Evolutionary conservation across 192 early-diverging fungal genomes (phyloP), one percentile per base, ranked within the genome.

Genomic region (Entomortierella chlamydospora): DNA sequence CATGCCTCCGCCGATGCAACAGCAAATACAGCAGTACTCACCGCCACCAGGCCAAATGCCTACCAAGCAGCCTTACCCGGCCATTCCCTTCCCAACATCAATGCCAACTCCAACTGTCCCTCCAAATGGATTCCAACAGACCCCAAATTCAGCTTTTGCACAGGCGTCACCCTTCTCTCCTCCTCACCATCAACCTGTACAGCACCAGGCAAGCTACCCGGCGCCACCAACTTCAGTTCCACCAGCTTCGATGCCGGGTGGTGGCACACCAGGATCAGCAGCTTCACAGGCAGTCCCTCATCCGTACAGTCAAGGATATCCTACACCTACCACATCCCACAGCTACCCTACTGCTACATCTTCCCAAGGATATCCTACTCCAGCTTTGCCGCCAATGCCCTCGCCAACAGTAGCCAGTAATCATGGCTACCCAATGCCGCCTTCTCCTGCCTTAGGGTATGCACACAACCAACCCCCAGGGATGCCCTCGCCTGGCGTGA

Each of bases 221-320:
- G n/a, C n/a, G n/a, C n/a, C 25, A 13, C 11, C 22, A 8, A 53
- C 29, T 33, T 42, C 66, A 9, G 55, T 25, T 5, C 50, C 52
- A 23, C 49, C 30, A 47, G 39, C 58, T 1, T 28, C 66, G 15
- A 77, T 54, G 0, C 55, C 72, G 13, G 47, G 49, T 45, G 53
- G 31, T 45, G 53, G 31, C 8, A 47, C 60, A 1, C 31, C 63
- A 13, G 57, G 43, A 22, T 42, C 57, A 3, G 45, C 45, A 4
- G 9, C 58, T 49, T 9, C 71, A 22, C 15, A 34, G 45, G 20
- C 55, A 57, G 30, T 47, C 5, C 33, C 73, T 9, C 59, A 78
- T 58, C 73, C 73, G 2, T 78, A 78, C 47, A 78, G 73, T 59
- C 73, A 68, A 59, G 73, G 73, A 41, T 69, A 78, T 26, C 55